These are phyloP conservation scores for Durusdinium trenchii DNA, from an alignment of 73 alveolate genomes.

Conservation along the genomic window DNA sequence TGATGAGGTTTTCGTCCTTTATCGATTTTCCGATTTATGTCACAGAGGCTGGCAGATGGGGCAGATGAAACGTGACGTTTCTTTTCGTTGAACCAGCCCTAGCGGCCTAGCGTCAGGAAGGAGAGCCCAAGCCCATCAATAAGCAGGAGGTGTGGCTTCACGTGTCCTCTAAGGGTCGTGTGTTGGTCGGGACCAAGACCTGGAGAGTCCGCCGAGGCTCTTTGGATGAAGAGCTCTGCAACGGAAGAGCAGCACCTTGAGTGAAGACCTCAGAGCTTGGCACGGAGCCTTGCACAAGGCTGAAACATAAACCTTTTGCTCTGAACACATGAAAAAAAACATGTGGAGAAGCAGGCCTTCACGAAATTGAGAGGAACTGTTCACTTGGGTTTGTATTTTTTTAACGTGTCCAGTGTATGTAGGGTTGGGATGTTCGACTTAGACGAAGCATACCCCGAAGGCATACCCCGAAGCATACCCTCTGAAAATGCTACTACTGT, in stretches of 20 bases:
- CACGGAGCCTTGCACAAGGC: background rate
- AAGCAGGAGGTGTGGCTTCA: slow-evolving; percentile 68
- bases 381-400: too few relatives aligned
- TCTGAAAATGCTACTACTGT: too few relatives aligned
- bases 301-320: background rate
- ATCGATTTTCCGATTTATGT: slow-evolving; percentile 88
- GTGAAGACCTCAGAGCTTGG: slow-evolving; percentile 96
- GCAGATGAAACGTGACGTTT: background rate
- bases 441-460: too few relatives aligned
- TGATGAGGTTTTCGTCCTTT: slow-evolving; percentile 79
- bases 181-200: too few relatives aligned
- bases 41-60: slow-evolving; percentile 10
- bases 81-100: background rate
- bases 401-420: too few relatives aligned
- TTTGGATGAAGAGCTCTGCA: slow-evolving; percentile 98
- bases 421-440: too few relatives aligned
- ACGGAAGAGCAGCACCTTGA: slow-evolving; percentile 98
- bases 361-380: too few relatives aligned
- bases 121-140: slow-evolving; percentile 93
- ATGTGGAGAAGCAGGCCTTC: too few relatives aligned
- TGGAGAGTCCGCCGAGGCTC: slow-evolving; percentile 92
- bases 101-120: slow-evolving; percentile 31
- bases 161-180: background rate
- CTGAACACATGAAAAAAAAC: too few relatives aligned
- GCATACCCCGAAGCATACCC: too few relatives aligned